Conservation (phyloP, 371 early-diverging fungal genomes). For the Batrachochytrium dendrobatidis region DNA sequence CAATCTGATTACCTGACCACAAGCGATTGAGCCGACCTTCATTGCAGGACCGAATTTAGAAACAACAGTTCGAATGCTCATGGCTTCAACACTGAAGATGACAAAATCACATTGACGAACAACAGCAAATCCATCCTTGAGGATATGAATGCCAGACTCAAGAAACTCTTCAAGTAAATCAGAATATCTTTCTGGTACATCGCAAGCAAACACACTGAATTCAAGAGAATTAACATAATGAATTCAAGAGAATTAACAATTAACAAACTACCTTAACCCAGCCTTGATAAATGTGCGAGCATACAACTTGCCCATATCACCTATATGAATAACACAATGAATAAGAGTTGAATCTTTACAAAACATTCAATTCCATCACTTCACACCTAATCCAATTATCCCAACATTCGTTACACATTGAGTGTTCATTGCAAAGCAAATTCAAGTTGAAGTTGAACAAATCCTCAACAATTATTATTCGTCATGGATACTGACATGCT, state of each 20-base stretch:
- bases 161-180: constrained; percentile 52
- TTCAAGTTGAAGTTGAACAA: too few species aligned
- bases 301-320: constrained; percentile 93
- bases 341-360: too few species aligned
- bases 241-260: neutral
- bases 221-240: neutral
- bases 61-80: constrained; percentile 74
- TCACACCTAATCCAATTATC: too few species aligned
- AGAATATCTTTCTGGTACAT: constrained; percentile 67
- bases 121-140: constrained; percentile 75
- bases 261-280: constrained; percentile 66
- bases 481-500: too few species aligned
- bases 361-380: too few species aligned
- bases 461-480: too few species aligned
- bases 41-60: constrained; percentile 81
- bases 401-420: too few species aligned
- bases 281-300: constrained; percentile 60
- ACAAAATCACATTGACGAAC: constrained; percentile 81
- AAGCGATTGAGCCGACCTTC: constrained; percentile 78
- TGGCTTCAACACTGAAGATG: constrained; percentile 92
- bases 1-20: constrained; percentile 17
- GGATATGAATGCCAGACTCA: constrained; percentile 50
- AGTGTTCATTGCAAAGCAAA: too few species aligned
- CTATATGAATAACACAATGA: too few species aligned
- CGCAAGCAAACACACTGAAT: constrained; percentile 77